Evolutionary conservation across 164 flowering plant species (phyloP).

Genomic region (Vitis riparia): DNA sequence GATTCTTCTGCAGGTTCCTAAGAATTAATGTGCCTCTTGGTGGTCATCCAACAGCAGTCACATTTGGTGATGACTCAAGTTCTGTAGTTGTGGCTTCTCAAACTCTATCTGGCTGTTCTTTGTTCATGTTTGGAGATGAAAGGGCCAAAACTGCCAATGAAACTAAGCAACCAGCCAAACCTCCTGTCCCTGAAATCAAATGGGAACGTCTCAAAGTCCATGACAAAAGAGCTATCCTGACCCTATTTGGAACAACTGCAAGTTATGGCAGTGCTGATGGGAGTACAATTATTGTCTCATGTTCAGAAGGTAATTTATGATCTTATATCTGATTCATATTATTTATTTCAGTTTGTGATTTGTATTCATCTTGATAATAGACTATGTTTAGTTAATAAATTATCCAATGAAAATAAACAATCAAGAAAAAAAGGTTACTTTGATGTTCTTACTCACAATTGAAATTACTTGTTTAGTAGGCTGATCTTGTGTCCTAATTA

Average conservation of each 20-base stretch:
- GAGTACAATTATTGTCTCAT: slow-evolving; percentile 78
- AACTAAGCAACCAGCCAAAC: slow-evolving; percentile 62
- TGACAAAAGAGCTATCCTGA: slow-evolving; percentile 60
- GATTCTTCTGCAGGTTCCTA: slow-evolving; percentile 57
- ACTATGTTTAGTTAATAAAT: background rate
- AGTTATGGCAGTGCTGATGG: slow-evolving; percentile 94
- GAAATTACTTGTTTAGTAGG: too few species aligned
- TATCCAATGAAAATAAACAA: background rate
- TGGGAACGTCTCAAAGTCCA: slow-evolving; percentile 95
- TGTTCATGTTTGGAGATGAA: slow-evolving; percentile 85
- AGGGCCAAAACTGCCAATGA: slow-evolving; percentile 47
- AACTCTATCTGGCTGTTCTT: slow-evolving; percentile 65
- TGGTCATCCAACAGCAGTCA: slow-evolving; percentile 77
- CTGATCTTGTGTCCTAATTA: too few species aligned
- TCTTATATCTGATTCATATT: background rate
- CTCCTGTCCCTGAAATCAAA: slow-evolving; percentile 86
- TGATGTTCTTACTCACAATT: background rate
- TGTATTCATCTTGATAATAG: too few species aligned
- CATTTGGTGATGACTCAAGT: slow-evolving; percentile 75
- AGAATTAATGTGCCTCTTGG: slow-evolving; percentile 89
- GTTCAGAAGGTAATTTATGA: slow-evolving; percentile 77
- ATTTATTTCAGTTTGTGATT: too few species aligned
- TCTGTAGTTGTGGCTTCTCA: slow-evolving; percentile 85
- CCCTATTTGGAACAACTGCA: slow-evolving; percentile 68
- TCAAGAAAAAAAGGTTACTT: background rate